Evolutionary conservation across 192 early-diverging fungal species (phyloP).

Genomic region (Phlyctochytrium arcticum): DNA sequence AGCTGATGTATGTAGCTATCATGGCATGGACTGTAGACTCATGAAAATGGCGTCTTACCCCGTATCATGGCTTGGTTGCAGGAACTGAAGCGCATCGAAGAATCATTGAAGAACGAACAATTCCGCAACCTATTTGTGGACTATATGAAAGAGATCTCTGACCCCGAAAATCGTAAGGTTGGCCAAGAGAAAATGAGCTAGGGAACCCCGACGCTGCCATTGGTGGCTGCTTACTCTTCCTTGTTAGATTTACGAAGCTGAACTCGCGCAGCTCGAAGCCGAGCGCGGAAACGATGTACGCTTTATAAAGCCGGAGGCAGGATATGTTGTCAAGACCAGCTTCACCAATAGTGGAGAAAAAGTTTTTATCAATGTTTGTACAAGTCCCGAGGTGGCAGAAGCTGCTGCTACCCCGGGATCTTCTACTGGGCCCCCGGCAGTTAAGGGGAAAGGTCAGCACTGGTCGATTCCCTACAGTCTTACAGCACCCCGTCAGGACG

Average conservation of each 20-base stretch:
- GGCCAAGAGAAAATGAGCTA: background rate
- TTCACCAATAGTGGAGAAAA: slow-evolving; percentile 29
- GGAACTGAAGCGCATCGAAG: slow-evolving; percentile 43
- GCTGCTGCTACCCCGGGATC: slow-evolving; percentile 11
- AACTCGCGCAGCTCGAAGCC: slow-evolving; percentile 43
- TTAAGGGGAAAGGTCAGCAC: slow-evolving; percentile 24
- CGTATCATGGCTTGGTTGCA: too few species aligned
- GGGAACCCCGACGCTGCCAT: background rate
- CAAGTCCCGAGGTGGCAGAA: slow-evolving; percentile 38
- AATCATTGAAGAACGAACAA: slow-evolving; percentile 51
- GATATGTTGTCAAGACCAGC: slow-evolving; percentile 42
- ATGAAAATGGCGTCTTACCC: too few species aligned
- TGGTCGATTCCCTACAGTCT: slow-evolving; percentile 58
- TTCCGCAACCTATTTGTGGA: slow-evolving; percentile 52
- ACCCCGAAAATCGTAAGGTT: slow-evolving; percentile 50
- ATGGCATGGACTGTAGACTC: too few species aligned
- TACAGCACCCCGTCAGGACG: slow-evolving; percentile 37
- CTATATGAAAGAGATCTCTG: slow-evolving; percentile 55
- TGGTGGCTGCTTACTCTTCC: background rate
- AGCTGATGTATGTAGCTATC: too few species aligned
- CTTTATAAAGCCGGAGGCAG: slow-evolving; percentile 47
- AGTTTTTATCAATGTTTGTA: slow-evolving; percentile 56
- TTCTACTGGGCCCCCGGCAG: too few species aligned
- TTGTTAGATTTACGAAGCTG: slow-evolving; percentile 50
- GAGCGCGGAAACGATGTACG: slow-evolving; percentile 50